Evolutionary conservation across 345 rosid genomes (phyloP).

Genomic region (Populus ilicifolia): DNA sequence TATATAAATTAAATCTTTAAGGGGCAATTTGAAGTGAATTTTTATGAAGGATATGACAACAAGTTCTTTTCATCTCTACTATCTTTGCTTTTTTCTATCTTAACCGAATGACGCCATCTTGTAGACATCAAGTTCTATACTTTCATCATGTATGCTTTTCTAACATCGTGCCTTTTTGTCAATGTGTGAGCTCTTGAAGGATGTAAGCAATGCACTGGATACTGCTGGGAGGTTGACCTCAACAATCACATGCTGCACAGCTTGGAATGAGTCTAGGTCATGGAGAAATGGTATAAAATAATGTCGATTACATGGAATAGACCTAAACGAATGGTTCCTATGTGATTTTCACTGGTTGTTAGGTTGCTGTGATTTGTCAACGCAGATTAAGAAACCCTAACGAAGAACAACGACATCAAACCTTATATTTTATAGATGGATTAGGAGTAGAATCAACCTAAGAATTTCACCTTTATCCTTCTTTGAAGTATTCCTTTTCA

Average conservation of each 20-base stretch:
- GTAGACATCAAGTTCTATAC: too few species aligned
- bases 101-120: too few species aligned
- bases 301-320: neutral
- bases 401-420: neutral
- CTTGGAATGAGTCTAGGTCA: neutral
- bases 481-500: constrained; percentile 16
- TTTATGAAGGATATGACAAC: too few species aligned
- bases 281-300: neutral
- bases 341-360: neutral
- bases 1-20: too few species aligned
- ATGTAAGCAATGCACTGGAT: neutral
- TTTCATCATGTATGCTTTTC: neutral
- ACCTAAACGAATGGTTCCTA: neutral
- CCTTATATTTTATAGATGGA: neutral
- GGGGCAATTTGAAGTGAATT: too few species aligned
- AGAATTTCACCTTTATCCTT: constrained; percentile 20
- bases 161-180: neutral
- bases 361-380: neutral
- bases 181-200: neutral
- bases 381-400: neutral
- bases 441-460: neutral
- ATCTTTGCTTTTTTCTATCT: too few species aligned
- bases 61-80: too few species aligned
- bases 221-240: neutral
- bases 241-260: constrained; percentile 1